A percentile compares a stretch with the other conserved stretches of the same genome.
These are phyloP conservation scores for Papilionanthe hybrid DNA, from an alignment of 116 monocot genomes.

Conservation along the genomic window DNA sequence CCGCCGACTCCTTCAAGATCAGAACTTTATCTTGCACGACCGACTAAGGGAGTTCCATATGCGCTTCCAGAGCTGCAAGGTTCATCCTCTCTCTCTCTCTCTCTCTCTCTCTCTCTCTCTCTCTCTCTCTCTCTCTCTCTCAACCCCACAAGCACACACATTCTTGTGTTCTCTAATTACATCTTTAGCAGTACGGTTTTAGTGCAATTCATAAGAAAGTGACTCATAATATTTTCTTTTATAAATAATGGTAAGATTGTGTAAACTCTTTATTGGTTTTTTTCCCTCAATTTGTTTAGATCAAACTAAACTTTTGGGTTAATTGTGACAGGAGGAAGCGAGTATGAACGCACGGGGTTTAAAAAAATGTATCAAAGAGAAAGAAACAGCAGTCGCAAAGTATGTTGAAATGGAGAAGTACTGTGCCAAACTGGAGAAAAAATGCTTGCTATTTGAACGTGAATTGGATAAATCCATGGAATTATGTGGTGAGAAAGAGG, in stretches of 20 bases:
- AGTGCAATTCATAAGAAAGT: background rate
- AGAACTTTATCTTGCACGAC: conserved; percentile 52
- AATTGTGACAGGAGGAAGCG: conserved; percentile 56
- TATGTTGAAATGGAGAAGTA: no score
- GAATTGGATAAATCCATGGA: no score
- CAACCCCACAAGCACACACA: no score
- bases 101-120: background rate
- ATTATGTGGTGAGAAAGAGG: no score
- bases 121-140: background rate
- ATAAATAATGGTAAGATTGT: background rate
- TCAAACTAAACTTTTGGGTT: background rate
- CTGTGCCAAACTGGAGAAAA: no score
- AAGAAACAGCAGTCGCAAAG: no score
- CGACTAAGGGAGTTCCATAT: conserved; percentile 32
- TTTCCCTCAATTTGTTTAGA: background rate
- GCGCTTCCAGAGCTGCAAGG: conserved; percentile 46
- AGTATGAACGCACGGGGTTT: conserved; percentile 60
- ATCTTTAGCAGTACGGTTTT: background rate
- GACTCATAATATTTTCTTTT: background rate
- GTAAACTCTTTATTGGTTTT: no score
- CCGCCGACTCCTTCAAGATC: conserved; percentile 67
- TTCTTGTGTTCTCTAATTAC: conserved; percentile 3
- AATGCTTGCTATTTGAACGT: no score
- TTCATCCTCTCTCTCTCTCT: conserved; percentile 11
- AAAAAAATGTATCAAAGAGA: conserved; percentile 2